Conservation (phyloP, 305 asterid genomes). For the Fraxinus sp. region DNA sequence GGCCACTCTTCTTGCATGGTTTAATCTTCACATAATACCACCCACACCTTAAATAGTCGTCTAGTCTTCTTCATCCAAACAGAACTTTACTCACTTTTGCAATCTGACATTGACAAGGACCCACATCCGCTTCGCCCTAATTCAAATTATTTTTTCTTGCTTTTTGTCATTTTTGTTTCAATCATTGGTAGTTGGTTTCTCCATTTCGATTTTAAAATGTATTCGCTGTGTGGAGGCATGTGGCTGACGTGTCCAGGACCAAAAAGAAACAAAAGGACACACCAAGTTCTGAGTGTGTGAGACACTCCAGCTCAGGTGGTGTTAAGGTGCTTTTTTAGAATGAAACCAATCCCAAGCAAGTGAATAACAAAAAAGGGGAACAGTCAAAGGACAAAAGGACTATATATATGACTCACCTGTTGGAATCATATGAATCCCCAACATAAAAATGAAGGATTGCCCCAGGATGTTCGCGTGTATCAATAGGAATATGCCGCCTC, state of each 20-base stretch:
- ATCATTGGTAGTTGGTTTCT: not conserved
- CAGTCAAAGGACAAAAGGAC: slow-evolving; percentile 10
- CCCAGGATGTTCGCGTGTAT: slow-evolving; percentile 82
- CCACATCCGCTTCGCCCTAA: not conserved
- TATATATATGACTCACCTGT: slow-evolving; percentile 47
- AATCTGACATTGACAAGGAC: not conserved
- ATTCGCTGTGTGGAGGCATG: not conserved
- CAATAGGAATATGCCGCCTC: slow-evolving; percentile 87
- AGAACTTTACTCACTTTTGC: too few species aligned
- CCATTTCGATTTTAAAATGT: not conserved
- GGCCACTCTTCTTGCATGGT: not conserved
- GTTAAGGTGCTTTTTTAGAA: not conserved
- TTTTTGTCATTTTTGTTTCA: not conserved
- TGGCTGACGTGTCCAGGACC: not conserved
- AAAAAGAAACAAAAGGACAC: not conserved
- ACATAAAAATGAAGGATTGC: slow-evolving; percentile 93
- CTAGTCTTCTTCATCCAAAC: not conserved
- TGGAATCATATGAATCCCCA: slow-evolving; percentile 81
- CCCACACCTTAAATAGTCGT: not conserved
- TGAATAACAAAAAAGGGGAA: slow-evolving; percentile 2
- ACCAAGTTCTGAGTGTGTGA: not conserved
- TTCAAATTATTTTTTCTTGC: not conserved
- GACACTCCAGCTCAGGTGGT: not conserved
- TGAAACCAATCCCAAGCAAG: not conserved
- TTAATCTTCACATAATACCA: not conserved